A percentile compares a stretch with the other conserved stretches of the same genome.
Conservation (phyloP, 306 rosid genomes). For the Styphnolobium japonicum region DNA sequence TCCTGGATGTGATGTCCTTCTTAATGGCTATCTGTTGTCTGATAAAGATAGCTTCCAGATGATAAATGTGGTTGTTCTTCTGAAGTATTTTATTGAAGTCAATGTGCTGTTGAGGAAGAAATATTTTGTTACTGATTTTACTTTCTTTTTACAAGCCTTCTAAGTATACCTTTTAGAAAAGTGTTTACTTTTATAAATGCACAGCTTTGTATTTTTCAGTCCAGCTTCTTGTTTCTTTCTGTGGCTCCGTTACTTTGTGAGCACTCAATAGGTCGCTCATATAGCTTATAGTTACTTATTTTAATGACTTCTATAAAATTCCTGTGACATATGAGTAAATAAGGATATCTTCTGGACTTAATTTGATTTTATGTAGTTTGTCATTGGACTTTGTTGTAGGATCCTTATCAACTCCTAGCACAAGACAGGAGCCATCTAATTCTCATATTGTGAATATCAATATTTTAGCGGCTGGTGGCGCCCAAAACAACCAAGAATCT, state of each 20-base stretch:
- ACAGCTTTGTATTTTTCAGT: background rate
- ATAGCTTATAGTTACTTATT: background rate
- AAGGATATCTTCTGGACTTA: background rate
- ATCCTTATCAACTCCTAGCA: slow-evolving; percentile 36
- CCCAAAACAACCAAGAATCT: slow-evolving; percentile 68
- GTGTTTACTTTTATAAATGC: background rate
- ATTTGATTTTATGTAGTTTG: slow-evolving; percentile 5
- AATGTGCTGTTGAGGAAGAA: background rate
- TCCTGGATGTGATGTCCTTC: background rate
- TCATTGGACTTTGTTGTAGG: slow-evolving; percentile 47
- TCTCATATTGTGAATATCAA: slow-evolving; percentile 61
- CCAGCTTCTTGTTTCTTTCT: background rate
- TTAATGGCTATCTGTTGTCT: background rate
- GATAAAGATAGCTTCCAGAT: background rate
- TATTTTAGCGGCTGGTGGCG: slow-evolving; percentile 65
- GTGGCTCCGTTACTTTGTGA: background rate
- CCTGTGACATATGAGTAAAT: background rate
- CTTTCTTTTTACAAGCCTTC: background rate
- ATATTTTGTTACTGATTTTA: background rate
- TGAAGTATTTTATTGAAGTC: background rate
- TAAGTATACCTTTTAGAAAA: background rate
- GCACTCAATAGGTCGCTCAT: background rate
- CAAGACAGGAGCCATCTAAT: slow-evolving; percentile 50
- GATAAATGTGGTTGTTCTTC: background rate
- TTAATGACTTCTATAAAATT: background rate